Percentiles rank a stretch among this genome's conserved stretches.
phyloP scores from a whole-genome alignment of 2,329 filamentous ascomycete species.

The Monilinia fructigena region DNA sequence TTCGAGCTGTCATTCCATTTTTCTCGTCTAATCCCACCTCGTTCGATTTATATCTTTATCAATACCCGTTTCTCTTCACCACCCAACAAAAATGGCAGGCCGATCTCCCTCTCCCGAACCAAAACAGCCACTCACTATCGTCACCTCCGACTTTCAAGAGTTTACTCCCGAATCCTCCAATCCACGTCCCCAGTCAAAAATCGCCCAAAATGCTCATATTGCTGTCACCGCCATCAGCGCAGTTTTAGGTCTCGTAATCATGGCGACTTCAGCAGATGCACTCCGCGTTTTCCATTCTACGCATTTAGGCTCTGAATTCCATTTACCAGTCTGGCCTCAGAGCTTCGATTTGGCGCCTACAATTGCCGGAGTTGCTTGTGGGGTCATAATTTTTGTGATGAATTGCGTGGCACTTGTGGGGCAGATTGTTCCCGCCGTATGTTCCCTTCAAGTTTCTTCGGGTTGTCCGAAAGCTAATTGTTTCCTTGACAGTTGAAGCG shows the following conservation, averaged over 20 bases:
- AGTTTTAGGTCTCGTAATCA: slow-evolving; percentile 50
- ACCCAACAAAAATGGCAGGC: slow-evolving; percentile 18
- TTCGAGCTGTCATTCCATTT: not conserved
- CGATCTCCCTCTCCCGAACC: slow-evolving; percentile 11
- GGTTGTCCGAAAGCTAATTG: not conserved
- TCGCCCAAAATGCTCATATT: slow-evolving; percentile 41
- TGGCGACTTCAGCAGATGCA: slow-evolving; percentile 55
- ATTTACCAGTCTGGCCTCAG: slow-evolving; percentile 58
- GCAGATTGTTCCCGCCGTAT: slow-evolving; percentile 52
- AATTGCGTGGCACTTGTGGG: slow-evolving; percentile 50
- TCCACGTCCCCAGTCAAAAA: slow-evolving; percentile 42
- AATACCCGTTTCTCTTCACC: not conserved
- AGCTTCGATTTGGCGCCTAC: slow-evolving; percentile 58
- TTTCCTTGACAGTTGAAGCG: slow-evolving; percentile 1
- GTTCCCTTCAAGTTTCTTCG: slow-evolving; percentile 35
- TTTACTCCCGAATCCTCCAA: slow-evolving; percentile 19
- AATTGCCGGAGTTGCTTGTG: slow-evolving; percentile 53
- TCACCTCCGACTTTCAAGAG: slow-evolving; percentile 14
- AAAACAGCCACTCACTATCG: slow-evolving; percentile 8
- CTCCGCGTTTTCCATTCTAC: slow-evolving; percentile 57
- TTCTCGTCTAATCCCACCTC: not conserved
- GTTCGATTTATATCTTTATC: not conserved
- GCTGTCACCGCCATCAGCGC: slow-evolving; percentile 52
- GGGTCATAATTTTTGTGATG: slow-evolving; percentile 50
- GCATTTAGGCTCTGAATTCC: slow-evolving; percentile 47